Evolutionary conservation across 2,329 filamentous ascomycete species (phyloP), one percentile per base, ranked within the genome.

Genomic region (Pyricularia grisea): DNA sequence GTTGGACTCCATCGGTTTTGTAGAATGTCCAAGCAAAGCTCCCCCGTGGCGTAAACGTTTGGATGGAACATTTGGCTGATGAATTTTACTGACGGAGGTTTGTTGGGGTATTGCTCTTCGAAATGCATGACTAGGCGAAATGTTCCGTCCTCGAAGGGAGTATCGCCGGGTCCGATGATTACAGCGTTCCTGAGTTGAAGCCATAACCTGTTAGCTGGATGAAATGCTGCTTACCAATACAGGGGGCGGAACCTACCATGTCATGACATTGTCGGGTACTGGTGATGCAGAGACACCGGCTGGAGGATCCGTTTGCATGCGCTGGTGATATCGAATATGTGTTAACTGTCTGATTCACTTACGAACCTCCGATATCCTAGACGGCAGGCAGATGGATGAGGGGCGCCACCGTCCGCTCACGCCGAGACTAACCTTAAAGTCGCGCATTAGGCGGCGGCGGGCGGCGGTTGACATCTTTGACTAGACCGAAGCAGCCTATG

Each of bases 61-160:
- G 95, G 95, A 76, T 99, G 95, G 80, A 99, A 99, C 95, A 99
- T 99, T 79, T 95, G 89, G 80, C 92, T 97, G 78, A 99, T 97
- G 79, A 99, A 99, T 78, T 98, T 98, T 81, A 98, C 95, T 42
- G 93, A 92, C 0, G 95, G 95, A 5, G 95, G 95, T 79, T 98
- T 98, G 82, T 98, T 99, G 33, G 95, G 95, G 76, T 99, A 99
- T 76, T 97, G 94, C 79, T 99, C 95, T 78, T 98, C 95, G 75
- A 99, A 99, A 77, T 97, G 93, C 94, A 99, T 98, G 67, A 98
- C 94, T 12, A 99, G 89, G 73, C 94, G 87, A 79, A 99, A 99
- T 27, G 95, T 99, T 72, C 95, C 95, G 79, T 99, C 95, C 81
- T 99, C 95, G 76, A 98, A 99, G 0, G 95, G 94, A 1, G 95